phyloP scores from a whole-genome alignment of 257 asterid genomes.

The Plantago elongata region DNA sequence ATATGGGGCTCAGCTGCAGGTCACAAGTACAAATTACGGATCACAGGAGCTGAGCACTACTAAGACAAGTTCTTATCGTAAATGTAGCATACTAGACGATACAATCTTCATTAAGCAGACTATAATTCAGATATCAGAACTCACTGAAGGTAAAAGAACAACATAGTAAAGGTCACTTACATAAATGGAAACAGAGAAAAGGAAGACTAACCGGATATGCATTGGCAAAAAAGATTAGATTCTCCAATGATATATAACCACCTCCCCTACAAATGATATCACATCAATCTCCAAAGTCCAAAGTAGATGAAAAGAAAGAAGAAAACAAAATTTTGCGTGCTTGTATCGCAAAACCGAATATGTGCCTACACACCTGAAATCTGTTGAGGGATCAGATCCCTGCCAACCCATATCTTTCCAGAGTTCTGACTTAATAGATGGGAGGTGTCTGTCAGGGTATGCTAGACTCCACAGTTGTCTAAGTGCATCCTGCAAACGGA shows the following conservation, averaged over 20 bases:
- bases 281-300: conserved; percentile 12
- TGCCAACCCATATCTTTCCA: conserved; percentile 99
- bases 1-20: too few species aligned
- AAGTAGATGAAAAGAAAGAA: neutral
- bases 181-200: conserved; percentile 14
- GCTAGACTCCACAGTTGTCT: conserved; percentile 84
- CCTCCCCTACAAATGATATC: conserved; percentile 67
- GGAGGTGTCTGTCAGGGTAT: conserved; percentile 75
- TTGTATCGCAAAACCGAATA: conserved; percentile 3
- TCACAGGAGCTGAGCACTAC: too few species aligned
- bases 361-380: conserved; percentile 63
- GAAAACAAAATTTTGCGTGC: neutral
- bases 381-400: conserved; percentile 95
- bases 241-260: conserved; percentile 93
- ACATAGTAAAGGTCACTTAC: conserved; percentile 1
- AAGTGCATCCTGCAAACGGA: conserved; percentile 72
- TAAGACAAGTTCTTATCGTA: too few species aligned
- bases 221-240: conserved; percentile 83
- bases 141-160: neutral
- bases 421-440: conserved; percentile 79
- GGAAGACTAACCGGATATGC: conserved; percentile 68
- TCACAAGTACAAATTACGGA: too few species aligned
- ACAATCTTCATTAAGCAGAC: too few species aligned
- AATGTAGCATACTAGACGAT: too few species aligned
- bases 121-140: neutral